Percentiles rank a stretch among this genome's conserved stretches.
phyloP scores from a whole-genome alignment of 805 yeast genomes.

The Blastobotrys attinorum region DNA sequence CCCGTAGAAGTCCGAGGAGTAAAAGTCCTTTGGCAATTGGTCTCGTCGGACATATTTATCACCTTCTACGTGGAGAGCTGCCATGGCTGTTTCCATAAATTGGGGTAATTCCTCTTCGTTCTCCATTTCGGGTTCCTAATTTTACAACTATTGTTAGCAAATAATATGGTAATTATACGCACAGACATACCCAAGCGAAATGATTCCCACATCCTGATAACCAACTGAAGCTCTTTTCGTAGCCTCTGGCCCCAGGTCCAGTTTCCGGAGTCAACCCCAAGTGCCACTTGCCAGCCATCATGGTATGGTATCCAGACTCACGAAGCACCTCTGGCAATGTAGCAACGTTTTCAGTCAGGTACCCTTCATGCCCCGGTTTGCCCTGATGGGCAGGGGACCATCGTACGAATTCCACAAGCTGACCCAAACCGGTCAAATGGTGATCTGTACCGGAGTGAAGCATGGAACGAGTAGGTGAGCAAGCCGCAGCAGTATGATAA shows the following conservation, averaged over 20 bases:
- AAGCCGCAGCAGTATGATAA: conserved; percentile 57
- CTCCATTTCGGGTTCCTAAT: conserved; percentile 26
- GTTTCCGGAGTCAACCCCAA: conserved; percentile 41
- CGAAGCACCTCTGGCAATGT: conserved; percentile 44
- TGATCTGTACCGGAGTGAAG: conserved; percentile 54
- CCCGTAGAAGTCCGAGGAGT: conserved; percentile 39
- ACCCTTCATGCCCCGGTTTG: conserved; percentile 51
- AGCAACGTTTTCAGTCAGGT: conserved; percentile 43
- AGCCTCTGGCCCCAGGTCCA: conserved; percentile 44
- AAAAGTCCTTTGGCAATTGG: conserved; percentile 40
- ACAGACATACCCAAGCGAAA: conserved; percentile 41
- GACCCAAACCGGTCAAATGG: conserved; percentile 54
- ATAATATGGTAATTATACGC: too few species aligned
- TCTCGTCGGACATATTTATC: conserved; percentile 25
- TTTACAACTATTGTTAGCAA: too few species aligned
- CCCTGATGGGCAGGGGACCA: conserved; percentile 35
- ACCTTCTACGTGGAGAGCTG: conserved; percentile 34
- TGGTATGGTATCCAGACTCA: conserved; percentile 43
- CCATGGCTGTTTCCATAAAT: conserved; percentile 15
- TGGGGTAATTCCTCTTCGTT: conserved; percentile 2
- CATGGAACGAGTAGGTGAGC: conserved; percentile 59
- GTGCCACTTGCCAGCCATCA: conserved; percentile 56
- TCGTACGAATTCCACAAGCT: conserved; percentile 43
- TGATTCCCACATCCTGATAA: conserved; percentile 55
- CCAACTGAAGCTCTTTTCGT: conserved; percentile 41